These are phyloP conservation scores for Geranium incanum DNA, from an alignment of 441 rosid species.

Conservation along the genomic window DNA sequence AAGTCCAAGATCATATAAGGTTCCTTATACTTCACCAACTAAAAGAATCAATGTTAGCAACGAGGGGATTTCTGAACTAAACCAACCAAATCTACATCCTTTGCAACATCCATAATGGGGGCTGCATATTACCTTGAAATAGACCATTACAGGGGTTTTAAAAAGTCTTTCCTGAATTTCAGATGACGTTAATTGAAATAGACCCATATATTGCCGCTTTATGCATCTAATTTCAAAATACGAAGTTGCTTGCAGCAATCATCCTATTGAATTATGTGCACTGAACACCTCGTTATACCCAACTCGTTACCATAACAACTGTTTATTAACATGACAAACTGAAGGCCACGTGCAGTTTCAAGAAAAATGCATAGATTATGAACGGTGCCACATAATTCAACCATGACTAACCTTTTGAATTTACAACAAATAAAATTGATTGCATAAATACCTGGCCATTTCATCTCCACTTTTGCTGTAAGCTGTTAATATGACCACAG, in stretches of 20 bases:
- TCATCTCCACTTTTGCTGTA: slow-evolving; percentile 65
- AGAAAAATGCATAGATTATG: background rate
- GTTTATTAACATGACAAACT: background rate
- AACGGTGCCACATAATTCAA: background rate
- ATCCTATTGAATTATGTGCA: background rate
- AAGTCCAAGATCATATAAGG: background rate
- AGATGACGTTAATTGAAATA: too few species aligned
- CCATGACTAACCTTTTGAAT: background rate
- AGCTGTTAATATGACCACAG: slow-evolving; percentile 25
- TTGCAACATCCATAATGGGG: too few species aligned
- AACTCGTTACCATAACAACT: background rate
- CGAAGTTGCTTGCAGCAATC: background rate
- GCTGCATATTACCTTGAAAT: too few species aligned
- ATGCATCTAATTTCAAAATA: background rate
- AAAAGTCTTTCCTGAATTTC: too few species aligned
- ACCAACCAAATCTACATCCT: background rate
- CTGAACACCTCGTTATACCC: background rate
- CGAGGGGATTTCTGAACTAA: background rate
- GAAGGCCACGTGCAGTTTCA: background rate
- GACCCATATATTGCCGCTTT: too few species aligned
- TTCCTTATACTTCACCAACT: background rate
- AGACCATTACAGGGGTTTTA: too few species aligned
- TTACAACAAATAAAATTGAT: too few species aligned
- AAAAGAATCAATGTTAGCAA: background rate
- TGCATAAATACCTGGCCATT: slow-evolving; percentile 48